Evolutionary conservation across 257 asterid genomes (phyloP), one percentile per base, ranked within the genome.

Genomic region (Nicotiana sylvestris): DNA sequence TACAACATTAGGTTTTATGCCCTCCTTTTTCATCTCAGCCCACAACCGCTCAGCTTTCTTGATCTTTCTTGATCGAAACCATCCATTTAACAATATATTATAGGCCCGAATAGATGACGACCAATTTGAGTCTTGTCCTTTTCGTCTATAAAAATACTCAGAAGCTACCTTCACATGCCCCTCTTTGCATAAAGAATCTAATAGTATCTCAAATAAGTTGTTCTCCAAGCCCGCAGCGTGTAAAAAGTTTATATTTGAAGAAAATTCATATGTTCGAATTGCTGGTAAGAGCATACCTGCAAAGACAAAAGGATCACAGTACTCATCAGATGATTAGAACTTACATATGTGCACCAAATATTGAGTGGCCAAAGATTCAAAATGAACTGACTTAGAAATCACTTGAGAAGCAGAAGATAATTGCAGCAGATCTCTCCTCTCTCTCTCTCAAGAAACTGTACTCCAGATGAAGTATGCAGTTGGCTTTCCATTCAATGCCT

Each of bases 121-220:
- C 96, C 95, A 91, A 86, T 83, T 90, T 9, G 92, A 89, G 83
- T 91, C 84, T 60, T 83, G 87, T 43, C 51, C 89, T 83, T 81
- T 87, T 43, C 76, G 86, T 72, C 89, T 87, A 35, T 89, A 89
- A 60, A 86, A 84, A 81, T 89, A 95, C 82, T 90, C 88, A 43
- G 93, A 84, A 61, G 98, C 99, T 78, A 84, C 90, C 81, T 90
- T 89, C 51, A 91, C 93, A 76, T 85, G 94, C 27, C 97, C 92
- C 85, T 95, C 98, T 87, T 93, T 93, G 87, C 98, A 91, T 82
- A 95, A 84, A 61, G 99, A 89, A 87, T 93, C 99, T 57, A 95
- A 82, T 58, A 95, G 91, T 66, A 88, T 88, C 84, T 88, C 94
- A 82, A 93, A 85, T 84, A 95, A 77, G 84, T 83, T 88, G 46